phyloP scores from a whole-genome alignment of 768 basidiomycete genomes.

The Trichaptum fuscoviolaceum region DNA sequence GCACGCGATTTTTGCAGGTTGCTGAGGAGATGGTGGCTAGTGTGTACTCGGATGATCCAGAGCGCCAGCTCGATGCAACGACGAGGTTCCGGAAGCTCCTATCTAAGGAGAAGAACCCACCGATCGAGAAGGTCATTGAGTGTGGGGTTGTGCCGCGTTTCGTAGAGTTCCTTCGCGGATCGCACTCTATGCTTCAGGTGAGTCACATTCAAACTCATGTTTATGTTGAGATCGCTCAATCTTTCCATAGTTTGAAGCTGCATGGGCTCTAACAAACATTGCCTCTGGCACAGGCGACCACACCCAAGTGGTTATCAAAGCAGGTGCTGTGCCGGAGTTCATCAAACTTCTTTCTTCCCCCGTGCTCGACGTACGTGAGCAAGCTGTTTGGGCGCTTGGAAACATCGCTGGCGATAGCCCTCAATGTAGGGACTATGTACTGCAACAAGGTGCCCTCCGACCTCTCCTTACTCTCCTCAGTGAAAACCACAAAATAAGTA shows the following conservation, averaged over 20 bases:
- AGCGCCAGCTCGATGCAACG: conserved; percentile 93
- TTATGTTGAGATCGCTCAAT: conserved; percentile 9
- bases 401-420: conserved; percentile 99
- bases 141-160: conserved; percentile 97
- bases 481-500: conserved; percentile 98
- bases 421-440: conserved; percentile 93
- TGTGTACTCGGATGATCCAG: conserved; percentile 88
- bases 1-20: conserved; percentile 41
- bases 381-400: conserved; percentile 98
- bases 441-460: conserved; percentile 87
- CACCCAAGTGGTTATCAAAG: conserved; percentile 94
- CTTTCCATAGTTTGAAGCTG: conserved; percentile 78
- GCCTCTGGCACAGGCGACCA: conserved; percentile 98
- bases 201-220: conserved; percentile 15
- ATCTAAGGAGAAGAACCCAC: conserved; percentile 99
- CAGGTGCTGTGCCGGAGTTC: conserved; percentile 93
- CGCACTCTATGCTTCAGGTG: conserved; percentile 83
- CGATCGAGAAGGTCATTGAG: conserved; percentile 96
- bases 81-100: conserved; percentile 98
- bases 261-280: conserved; percentile 97
- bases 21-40: conserved; percentile 90
- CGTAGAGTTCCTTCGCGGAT: conserved; percentile 84
- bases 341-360: conserved; percentile 94
- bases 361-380: conserved; percentile 95
- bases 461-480: conserved; percentile 86